These are phyloP conservation scores for Rubus parviflorus DNA, from an alignment of 306 rosid genomes.

Conservation along the genomic window DNA sequence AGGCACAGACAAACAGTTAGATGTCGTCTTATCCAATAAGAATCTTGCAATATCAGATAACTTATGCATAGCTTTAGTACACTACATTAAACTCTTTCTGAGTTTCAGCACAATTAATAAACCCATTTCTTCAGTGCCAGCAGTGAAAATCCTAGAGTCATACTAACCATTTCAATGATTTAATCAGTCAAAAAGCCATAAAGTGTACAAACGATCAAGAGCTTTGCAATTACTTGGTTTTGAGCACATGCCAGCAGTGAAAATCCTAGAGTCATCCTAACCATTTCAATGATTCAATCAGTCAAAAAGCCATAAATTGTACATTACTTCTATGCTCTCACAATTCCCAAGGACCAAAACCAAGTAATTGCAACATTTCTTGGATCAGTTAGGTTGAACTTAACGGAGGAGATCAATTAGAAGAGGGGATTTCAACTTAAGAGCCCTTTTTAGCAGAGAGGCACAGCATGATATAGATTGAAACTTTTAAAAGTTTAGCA, in stretches of 20 bases:
- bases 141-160: not conserved
- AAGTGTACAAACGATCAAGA: not conserved
- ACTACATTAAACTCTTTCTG: not conserved
- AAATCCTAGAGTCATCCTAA: not conserved
- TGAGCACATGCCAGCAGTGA: not conserved
- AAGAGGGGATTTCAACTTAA: not conserved
- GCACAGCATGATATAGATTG: not conserved
- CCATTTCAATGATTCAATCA: no score
- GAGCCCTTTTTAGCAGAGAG: not conserved
- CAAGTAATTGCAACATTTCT: not conserved
- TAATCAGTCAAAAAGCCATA: not conserved
- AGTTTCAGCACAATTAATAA: not conserved
- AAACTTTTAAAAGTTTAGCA: not conserved
- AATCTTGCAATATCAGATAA: not conserved
- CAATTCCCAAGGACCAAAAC: not conserved
- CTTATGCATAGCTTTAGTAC: not conserved
- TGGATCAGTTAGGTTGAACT: not conserved
- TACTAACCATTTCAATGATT: not conserved
- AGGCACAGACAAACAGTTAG: constrained; percentile 37
- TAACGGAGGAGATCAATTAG: not conserved
- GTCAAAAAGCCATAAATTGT: not conserved
- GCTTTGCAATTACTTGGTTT: not conserved
- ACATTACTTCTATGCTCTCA: not conserved
- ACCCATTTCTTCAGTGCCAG: not conserved
- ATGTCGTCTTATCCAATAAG: not conserved